These are phyloP conservation scores for Lecanicillium sp. DNA, from an alignment of 2,329 filamentous ascomycete species.

Conservation along the genomic window DNA sequence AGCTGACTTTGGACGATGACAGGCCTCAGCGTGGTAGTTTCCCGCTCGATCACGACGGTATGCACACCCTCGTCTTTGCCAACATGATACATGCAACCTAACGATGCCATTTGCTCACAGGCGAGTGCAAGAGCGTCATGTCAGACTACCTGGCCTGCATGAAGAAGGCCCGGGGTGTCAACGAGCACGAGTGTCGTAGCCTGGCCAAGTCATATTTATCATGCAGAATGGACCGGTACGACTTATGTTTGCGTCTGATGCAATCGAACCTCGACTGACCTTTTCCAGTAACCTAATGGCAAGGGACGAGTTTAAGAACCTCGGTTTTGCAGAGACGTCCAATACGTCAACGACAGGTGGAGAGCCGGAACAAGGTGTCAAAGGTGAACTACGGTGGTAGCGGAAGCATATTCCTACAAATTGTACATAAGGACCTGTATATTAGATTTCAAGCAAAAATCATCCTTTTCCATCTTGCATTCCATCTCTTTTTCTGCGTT, in stretches of 20 bases:
- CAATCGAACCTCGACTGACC: neutral
- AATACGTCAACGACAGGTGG: slow-evolving; percentile 17
- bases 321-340: slow-evolving; percentile 58
- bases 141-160: slow-evolving; percentile 79
- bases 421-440: neutral
- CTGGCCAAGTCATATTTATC: slow-evolving; percentile 83
- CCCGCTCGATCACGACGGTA: slow-evolving; percentile 86
- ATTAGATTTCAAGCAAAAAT: neutral
- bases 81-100: neutral
- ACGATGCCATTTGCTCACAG: slow-evolving; percentile 36
- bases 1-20: slow-evolving; percentile 7
- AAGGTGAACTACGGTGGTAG: slow-evolving; percentile 34
- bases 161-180: slow-evolving; percentile 74
- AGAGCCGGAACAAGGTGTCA: slow-evolving; percentile 28
- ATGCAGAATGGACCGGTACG: slow-evolving; percentile 92
- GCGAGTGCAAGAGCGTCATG: slow-evolving; percentile 92
- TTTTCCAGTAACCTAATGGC: slow-evolving; percentile 86
- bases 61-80: slow-evolving; percentile 13
- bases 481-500: neutral
- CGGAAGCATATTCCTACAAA: neutral
- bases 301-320: slow-evolving; percentile 87
- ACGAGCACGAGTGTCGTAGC: slow-evolving; percentile 77
- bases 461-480: neutral
- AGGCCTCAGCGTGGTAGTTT: slow-evolving; percentile 91
- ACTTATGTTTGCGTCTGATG: slow-evolving; percentile 14